Base-by-base conservation (phyloP, 768 basidiomycete genomes). In the Podaxis sp. region DNA sequence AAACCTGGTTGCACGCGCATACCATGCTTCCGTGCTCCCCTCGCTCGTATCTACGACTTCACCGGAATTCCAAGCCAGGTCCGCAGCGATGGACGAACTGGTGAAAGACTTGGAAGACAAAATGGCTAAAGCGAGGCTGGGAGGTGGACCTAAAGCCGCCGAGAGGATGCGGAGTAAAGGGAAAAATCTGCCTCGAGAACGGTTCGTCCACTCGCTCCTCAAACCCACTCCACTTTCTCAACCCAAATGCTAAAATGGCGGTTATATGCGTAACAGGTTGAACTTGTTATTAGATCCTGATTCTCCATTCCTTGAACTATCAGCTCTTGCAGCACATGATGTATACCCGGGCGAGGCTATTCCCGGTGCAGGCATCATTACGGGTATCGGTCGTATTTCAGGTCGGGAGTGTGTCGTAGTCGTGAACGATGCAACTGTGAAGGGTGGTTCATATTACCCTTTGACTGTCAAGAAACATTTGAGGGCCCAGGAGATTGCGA, bases 401-500 rank as follows among this genome's bases (percentile, higher is more conserved):
- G 93, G 93, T 0, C 79, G 84, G 63, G 92, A 96, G 74, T 95
- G 93, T 69, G 87, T 97, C 66, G 75, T 98, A 4, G 88, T 96
- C 4, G 90, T 93, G n/a, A 98, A 97, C 73, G 95, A 98, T 71
- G 89, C 95, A 36, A 95, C 93, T 6, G 93, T 95, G 28, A 95
- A 95, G 73, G 95, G 95, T 13, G 95, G 95, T 7, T 92, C 92
- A 0, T 96, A 96, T 73, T 93, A 94, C 70, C 95, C 93, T 22
- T 74, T 95, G 55, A 95, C 93, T 15, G 92, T 98, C 68, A 98
- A 97, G 86, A 98, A 98, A 73, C 95, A 98, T 68, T 75, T 98
- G 26, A 86, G 95, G 19, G 96, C 95, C 0, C 95, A 98, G 71
- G 93, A 97, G 72, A 88, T 98, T 65, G 95, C 95, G n/a, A 79